These are phyloP conservation scores for Pezicula carpinea DNA, from an alignment of 2,329 filamentous ascomycete genomes.

Conservation along the genomic window DNA sequence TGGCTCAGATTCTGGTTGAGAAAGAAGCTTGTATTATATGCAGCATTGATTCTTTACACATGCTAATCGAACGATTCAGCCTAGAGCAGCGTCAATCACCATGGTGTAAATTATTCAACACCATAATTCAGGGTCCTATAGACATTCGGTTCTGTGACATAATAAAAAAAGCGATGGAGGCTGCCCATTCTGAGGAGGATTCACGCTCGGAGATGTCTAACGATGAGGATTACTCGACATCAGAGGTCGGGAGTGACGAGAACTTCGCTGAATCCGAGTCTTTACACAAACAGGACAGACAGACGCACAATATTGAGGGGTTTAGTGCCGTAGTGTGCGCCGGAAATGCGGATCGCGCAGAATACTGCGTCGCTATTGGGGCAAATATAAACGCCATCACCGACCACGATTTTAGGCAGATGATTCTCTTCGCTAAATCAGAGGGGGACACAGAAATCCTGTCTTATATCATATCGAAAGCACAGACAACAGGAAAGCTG, in stretches of 20 bases:
- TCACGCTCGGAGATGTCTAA: background rate
- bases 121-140: too few relatives aligned
- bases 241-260: background rate
- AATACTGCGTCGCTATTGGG: background rate
- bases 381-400: background rate
- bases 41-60: too few relatives aligned
- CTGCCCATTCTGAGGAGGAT: background rate
- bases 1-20: too few relatives aligned
- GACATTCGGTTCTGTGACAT: too few relatives aligned
- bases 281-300: background rate
- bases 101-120: too few relatives aligned
- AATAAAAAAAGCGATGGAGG: too few relatives aligned
- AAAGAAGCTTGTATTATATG: too few relatives aligned
- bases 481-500: background rate
- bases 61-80: too few relatives aligned
- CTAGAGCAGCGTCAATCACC: too few relatives aligned
- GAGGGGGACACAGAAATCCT: background rate
- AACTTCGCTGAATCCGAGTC: background rate
- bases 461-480: background rate
- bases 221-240: background rate
- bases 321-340: background rate
- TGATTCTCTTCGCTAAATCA: background rate
- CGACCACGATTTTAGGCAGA: background rate
- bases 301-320: background rate
- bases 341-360: background rate